Conservation (phyloP, 192 early-diverging fungal genomes). For the Globomyces pollinis-pini region DNA sequence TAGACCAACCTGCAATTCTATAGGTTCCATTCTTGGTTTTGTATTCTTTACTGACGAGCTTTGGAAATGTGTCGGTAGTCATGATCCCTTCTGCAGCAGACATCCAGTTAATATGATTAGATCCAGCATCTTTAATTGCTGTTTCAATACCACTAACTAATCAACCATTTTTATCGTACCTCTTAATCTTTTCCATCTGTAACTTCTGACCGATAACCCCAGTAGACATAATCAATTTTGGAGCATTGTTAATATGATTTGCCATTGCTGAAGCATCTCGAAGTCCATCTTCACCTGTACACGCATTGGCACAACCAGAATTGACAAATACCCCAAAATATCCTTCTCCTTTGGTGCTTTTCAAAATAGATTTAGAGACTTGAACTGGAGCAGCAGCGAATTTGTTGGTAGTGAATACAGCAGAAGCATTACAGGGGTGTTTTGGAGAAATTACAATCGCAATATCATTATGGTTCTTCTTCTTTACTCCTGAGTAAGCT, state of each 20-base stretch:
- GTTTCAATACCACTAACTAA: conserved; percentile 60
- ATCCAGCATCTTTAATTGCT: conserved; percentile 22
- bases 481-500: conserved; percentile 71
- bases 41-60: conserved; percentile 48
- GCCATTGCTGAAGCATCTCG: conserved; percentile 68
- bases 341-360: conserved; percentile 29
- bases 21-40: conserved; percentile 30
- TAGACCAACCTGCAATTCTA: conserved; percentile 88
- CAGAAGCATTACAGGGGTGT: conserved; percentile 64
- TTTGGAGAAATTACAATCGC: conserved; percentile 61
- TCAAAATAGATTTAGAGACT: conserved; percentile 58
- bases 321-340: conserved; percentile 63
- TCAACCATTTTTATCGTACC: too few relatives aligned
- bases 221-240: conserved; percentile 82
- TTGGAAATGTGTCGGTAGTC: conserved; percentile 98
- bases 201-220: conserved; percentile 93
- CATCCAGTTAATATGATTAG: conserved; percentile 68
- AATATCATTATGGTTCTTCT: conserved; percentile 69
- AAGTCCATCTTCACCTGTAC: conserved; percentile 79
- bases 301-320: conserved; percentile 94
- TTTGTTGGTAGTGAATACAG: conserved; percentile 87
- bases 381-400: conserved; percentile 89
- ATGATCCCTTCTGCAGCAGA: conserved; percentile 78
- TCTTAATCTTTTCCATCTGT: conserved; percentile 70
- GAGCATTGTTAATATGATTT: conserved; percentile 37